Percentiles rank a stretch among this genome's conserved stretches.
phyloP scores from a whole-genome alignment of 2,329 filamentous ascomycete genomes.

The Dactylellina drechsleri region DNA sequence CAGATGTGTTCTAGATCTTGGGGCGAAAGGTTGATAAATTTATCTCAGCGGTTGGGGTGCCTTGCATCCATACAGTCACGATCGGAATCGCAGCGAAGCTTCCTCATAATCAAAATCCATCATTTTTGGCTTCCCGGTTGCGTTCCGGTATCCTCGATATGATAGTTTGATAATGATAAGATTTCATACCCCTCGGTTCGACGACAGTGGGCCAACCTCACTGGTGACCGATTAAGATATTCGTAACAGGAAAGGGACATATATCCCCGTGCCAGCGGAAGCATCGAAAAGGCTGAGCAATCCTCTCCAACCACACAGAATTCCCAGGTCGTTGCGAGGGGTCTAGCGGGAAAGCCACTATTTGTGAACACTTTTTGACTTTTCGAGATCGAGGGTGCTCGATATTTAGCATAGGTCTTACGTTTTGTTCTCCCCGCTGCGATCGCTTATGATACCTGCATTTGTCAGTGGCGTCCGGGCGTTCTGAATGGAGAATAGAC shows the following conservation, averaged over 20 bases:
- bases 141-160: too few relatives aligned
- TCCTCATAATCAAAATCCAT: too few relatives aligned
- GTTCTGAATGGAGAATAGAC: constrained; percentile 2
- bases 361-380: constrained; percentile 12
- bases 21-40: too few relatives aligned
- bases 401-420: constrained; percentile 11
- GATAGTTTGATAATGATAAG: too few relatives aligned
- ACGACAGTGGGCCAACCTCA: constrained; percentile 22
- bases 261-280: constrained; percentile 19
- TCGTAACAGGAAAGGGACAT: constrained; percentile 11
- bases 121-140: too few relatives aligned
- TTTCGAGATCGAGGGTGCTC: constrained; percentile 7
- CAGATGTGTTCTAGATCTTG: too few relatives aligned
- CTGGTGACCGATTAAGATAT: constrained; percentile 10
- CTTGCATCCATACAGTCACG: too few relatives aligned
- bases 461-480: constrained; percentile 8
- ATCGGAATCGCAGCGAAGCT: too few relatives aligned
- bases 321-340: constrained; percentile 18
- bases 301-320: constrained; percentile 19
- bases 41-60: too few relatives aligned
- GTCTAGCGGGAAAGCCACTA: constrained; percentile 43
- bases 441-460: constrained; percentile 34
- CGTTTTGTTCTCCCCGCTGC: constrained; percentile 4
- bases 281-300: constrained; percentile 25
- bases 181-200: not conserved